Evolutionary conservation across 1,139 yeast species (phyloP), one percentile per base, ranked within the genome.

Genomic region (Meyerozyma carpophila): DNA sequence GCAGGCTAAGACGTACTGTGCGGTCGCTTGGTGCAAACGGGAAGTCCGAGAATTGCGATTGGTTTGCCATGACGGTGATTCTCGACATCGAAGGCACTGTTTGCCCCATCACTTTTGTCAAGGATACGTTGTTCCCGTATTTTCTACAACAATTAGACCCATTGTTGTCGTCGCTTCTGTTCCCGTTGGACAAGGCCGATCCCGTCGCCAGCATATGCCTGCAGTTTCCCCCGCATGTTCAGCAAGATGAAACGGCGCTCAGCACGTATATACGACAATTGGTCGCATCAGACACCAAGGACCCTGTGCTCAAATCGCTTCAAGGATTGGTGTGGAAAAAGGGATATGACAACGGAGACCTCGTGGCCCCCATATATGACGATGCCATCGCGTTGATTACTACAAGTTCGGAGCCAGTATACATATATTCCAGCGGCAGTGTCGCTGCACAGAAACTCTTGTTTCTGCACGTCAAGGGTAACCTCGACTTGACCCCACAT

Each of bases 1-100:
- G 37, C 37, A 34, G 37, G 37, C 21, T n/a, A n/a, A 5, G 21
- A 21, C 8, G 24, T 21, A 32, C 11, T 13, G 20, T 32, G 36
- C 36, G 36, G 16, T 16, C 4, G 2, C 6, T 11, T 8, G 11
- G 20, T 31, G 18, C 36, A 4, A 32, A 21, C 5, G 4, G 3
- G 24, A 21, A 5, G 24, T 2, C 6, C 5, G 24, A 5, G 4
- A 6, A 2, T 8, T 8, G 24, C 24, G 24, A 21, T 6, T 21
- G 6, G 24, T 21, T 21, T 21, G 24, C 24, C 3, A 21, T 21
- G 24, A 21, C 24, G 8, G 24, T 79, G 9, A 62, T 83, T 3
- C 67, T 88, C 9, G 97, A 89, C 54, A 88, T 89, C 25, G 97
- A 91, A 59, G 98, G 98, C 16, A 90, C 97, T 0, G 80, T 91